Conservation (phyloP, 1,284 basidiomycete species). For the Papiliotrema flavescens region DNA sequence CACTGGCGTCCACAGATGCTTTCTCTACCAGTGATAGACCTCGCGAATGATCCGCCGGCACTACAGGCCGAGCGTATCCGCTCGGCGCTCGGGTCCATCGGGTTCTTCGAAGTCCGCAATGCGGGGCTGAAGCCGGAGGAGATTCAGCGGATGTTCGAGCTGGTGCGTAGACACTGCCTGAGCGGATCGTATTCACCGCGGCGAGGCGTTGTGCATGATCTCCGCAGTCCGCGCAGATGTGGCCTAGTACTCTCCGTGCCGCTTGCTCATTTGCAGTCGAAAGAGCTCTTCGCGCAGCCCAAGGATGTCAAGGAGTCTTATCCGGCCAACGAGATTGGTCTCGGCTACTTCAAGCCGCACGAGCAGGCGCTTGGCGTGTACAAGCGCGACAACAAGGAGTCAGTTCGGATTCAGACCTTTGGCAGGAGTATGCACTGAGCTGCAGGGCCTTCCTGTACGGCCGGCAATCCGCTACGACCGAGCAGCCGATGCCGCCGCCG, state of each 20-base stretch:
- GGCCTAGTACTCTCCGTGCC: neutral
- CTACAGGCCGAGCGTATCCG: constrained; percentile 19
- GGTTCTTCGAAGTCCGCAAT: constrained; percentile 20
- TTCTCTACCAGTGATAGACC: constrained; percentile 19
- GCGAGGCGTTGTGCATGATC: neutral
- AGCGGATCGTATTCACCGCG: neutral
- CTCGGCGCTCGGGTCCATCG: constrained; percentile 14
- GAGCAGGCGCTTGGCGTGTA: constrained; percentile 20
- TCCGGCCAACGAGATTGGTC: constrained; percentile 14
- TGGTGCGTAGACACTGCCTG: constrained; percentile 4
- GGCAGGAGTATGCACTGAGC: too few relatives aligned
- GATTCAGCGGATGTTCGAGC: constrained; percentile 14
- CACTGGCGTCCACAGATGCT: neutral
- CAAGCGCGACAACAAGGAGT: constrained; percentile 26
- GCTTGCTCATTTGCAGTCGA: constrained; percentile 5
- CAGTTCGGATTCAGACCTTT: neutral
- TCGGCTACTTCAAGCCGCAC: constrained; percentile 18
- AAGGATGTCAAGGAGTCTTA: constrained; percentile 16
- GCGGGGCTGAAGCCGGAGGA: constrained; percentile 9
- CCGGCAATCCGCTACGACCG: constrained; percentile 12
- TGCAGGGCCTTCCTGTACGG: constrained; percentile 21
- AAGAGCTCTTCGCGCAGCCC: constrained; percentile 12
- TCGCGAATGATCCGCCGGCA: constrained; percentile 14
- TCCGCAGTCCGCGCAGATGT: neutral
- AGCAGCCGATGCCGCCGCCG: constrained; percentile 16